phyloP scores from a whole-genome alignment of 2,329 filamentous ascomycete genomes.

The Coleophoma eucalyptorum region DNA sequence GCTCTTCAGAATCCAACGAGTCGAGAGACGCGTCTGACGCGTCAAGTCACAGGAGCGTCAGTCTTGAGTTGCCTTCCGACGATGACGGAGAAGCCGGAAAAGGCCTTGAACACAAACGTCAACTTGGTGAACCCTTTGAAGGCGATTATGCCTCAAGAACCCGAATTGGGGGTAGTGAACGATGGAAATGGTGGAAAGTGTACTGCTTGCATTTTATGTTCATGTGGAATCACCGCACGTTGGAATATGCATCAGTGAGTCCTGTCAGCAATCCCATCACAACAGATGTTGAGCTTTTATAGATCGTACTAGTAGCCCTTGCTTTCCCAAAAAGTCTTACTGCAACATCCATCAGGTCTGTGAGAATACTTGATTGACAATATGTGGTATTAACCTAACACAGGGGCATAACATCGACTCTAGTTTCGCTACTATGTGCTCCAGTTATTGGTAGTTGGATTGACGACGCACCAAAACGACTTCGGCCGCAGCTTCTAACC shows the following conservation, averaged over 20 bases:
- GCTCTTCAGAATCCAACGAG: too few species aligned
- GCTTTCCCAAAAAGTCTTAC: constrained; percentile 33
- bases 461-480: constrained; percentile 29
- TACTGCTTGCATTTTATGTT: constrained; percentile 50
- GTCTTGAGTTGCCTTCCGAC: neutral
- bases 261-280: neutral
- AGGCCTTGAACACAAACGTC: neutral
- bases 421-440: constrained; percentile 33
- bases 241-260: constrained; percentile 48
- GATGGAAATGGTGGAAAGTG: constrained; percentile 26
- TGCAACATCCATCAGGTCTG: constrained; percentile 30
- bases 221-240: constrained; percentile 50
- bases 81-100: neutral
- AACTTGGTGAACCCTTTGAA: neutral
- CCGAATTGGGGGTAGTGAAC: neutral
- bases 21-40: neutral
- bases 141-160: neutral
- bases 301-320: constrained; percentile 44
- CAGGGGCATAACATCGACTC: constrained; percentile 22
- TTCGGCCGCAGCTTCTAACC: constrained; percentile 31
- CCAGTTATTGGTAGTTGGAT: constrained; percentile 34
- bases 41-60: neutral
- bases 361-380: constrained; percentile 2
- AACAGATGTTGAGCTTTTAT: neutral
- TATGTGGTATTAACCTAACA: neutral